Percentiles rank a stretch among this genome's conserved stretches.
phyloP scores from a whole-genome alignment of 129 eudicot species.

The Logfia minima region DNA sequence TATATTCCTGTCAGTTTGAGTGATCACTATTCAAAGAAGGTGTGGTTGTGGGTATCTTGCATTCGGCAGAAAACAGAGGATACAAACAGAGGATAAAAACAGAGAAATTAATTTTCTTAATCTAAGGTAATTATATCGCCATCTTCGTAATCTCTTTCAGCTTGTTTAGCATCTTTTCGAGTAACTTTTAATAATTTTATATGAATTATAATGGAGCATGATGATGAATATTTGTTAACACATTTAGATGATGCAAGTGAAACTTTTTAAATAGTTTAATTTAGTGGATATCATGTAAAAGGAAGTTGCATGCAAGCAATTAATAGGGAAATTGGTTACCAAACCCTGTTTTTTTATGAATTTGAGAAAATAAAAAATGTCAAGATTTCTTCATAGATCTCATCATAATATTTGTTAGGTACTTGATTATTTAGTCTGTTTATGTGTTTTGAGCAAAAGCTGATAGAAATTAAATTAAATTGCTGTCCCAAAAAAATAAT shows the following conservation, averaged over 20 bases:
- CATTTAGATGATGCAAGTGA: neutral
- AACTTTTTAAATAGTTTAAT: neutral
- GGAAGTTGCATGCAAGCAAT: neutral
- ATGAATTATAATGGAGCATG: neutral
- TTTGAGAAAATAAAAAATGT: neutral
- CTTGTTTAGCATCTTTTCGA: neutral
- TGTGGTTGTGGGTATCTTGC: neutral
- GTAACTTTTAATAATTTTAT: neutral
- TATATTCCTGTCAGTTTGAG: neutral
- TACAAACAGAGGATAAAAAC: neutral
- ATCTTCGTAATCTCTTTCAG: neutral
- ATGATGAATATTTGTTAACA: neutral
- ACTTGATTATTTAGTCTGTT: neutral
- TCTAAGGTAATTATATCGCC: conserved; percentile 9
- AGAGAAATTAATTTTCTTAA: neutral
- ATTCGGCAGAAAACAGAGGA: neutral
- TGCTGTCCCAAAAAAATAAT: neutral
- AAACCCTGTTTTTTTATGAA: neutral
- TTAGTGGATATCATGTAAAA: neutral
- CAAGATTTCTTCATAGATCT: neutral
- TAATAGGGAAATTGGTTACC: neutral
- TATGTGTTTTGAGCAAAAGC: neutral
- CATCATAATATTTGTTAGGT: neutral
- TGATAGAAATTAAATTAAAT: neutral
- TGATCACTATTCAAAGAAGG: conserved; percentile 4